Base-by-base conservation (phyloP, 352 stramenopile genomes). In the Globisporangium cederbergense region DNA sequence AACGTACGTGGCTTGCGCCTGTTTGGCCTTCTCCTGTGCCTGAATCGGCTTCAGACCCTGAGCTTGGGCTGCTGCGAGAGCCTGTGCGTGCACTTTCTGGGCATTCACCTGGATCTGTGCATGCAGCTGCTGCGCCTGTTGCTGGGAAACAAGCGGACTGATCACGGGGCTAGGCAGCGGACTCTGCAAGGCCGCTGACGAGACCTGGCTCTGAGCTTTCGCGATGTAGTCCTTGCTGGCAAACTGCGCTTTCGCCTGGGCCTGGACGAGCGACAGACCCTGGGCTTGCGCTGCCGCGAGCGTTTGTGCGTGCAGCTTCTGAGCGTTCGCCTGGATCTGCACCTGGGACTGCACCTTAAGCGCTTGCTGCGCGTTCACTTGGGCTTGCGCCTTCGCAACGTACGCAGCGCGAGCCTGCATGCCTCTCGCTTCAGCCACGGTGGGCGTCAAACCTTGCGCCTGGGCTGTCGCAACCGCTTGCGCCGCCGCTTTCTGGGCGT, bases 181-280 rank as follows among this genome's bases (percentile, higher is more conserved):
- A 28, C 68, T 81, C 58, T 83, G 81, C 54, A 92, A 55, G 25
- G 76, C 65, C 42, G 81, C 72, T 25, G 84, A 85, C n/a, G 83
- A 88, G 13, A 92, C 79, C 18, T 94, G 84, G 55, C 81, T 93
- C 56, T 95, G 83, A 1, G 86, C 86, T 70, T 96, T 96, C 1
- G 87, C 82, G 14, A 96, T 95, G 65, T 96, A 96, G 46, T 96
- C 87, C 58, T 96, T 95, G 67, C 87, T 95, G 28, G 85, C 87
- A 54, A 91, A 89, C 56, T 96, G 86, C 10, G 87, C 88, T 51
- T 95, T 95, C 2, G 86, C 85, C 45, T 96, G 88, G 9, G 88
- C 88, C 70, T 96, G 87, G 16, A 93, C 83, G 20, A 95, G 72
- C 34, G 88, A 95, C 2, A 96, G 65, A 1, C 88, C 88, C 71